Evolutionary conservation across 805 yeast species (phyloP), one percentile per base, ranked within the genome.

Genomic region (Candida rishiriensis): DNA sequence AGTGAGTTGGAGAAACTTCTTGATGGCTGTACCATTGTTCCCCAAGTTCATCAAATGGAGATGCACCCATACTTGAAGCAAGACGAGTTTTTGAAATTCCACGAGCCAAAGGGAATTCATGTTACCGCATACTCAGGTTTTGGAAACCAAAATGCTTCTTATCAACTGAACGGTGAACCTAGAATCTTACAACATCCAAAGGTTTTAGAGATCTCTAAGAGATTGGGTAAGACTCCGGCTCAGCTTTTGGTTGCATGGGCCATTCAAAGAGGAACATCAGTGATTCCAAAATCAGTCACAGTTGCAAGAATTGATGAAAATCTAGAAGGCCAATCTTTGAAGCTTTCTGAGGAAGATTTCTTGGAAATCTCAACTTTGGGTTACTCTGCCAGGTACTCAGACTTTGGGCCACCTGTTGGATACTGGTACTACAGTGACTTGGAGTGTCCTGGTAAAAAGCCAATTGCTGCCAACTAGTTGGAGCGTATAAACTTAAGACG

Each of bases 101-200:
- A 78, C 61, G 66, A 69, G 46, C 59, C 65, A 26, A 68, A 83
- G 48, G 74, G 68, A 47, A 78, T 82, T 47, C 62, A 70, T 35
- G 63, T 83, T 42, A 83, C 83, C 58, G 93, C 93, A 11, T 86
- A 84, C 68, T 80, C 87, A 28, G 90, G 93, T 14, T 70, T 86
- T 52, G 89, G 88, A 5, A 72, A 81, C 34, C 66, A 66, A 7
- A 73, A 71, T 46, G 71, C 80, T 17, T 78, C 83, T 10, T 54
- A 77, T 29, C 61, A 74, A 45, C 59, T 64, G 28, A 72, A 75
- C 48, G 68, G 63, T 14, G 64, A 67, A 14, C 60, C 81, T 16
- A 50, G 54, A 3, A 53, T 77, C 15, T 61, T 77, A 47, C 59
- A 63, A 26, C 72, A 79, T 49, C 70, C 66, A 15, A 61, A 65